These are phyloP conservation scores for Neonectria neomacrospora DNA, from an alignment of 2,329 filamentous ascomycete species.

Conservation along the genomic window DNA sequence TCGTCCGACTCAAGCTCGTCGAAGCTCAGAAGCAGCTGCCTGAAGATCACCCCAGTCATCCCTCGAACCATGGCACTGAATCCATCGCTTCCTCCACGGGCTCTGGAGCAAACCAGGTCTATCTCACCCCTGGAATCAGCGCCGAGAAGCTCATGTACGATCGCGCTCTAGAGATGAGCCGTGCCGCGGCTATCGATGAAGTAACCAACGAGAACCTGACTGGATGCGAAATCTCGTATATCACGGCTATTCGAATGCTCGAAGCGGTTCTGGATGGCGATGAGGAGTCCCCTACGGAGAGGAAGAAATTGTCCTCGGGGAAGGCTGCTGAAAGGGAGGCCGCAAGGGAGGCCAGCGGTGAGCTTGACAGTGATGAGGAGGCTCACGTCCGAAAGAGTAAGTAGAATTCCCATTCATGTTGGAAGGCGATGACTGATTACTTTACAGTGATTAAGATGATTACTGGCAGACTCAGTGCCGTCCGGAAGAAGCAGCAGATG, in stretches of 20 bases:
- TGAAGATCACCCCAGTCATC: constrained; percentile 85
- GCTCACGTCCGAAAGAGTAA: constrained; percentile 78
- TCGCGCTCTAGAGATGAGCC: constrained; percentile 95
- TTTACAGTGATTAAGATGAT: constrained; percentile 71
- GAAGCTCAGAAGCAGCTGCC: constrained; percentile 88
- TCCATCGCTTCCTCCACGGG: constrained; percentile 66
- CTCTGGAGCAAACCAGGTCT: constrained; percentile 80
- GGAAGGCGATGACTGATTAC: constrained; percentile 38
- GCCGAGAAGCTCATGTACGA: constrained; percentile 99
- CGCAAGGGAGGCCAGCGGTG: constrained; percentile 51
- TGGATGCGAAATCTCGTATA: constrained; percentile 92
- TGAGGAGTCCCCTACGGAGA: constrained; percentile 59
- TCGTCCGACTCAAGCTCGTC: constrained; percentile 87
- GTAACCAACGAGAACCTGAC: constrained; percentile 88
- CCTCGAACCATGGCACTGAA: constrained; percentile 76
- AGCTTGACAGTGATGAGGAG: constrained; percentile 75
- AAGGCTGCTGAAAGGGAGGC: constrained; percentile 56
- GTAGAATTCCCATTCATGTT: constrained; percentile 40
- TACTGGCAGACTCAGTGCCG: constrained; percentile 62
- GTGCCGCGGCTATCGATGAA: constrained; percentile 93
- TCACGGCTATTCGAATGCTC: constrained; percentile 92
- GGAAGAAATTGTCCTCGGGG: constrained; percentile 49
- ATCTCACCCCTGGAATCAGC: constrained; percentile 87
- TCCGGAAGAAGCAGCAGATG: constrained; percentile 70
- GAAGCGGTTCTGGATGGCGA: constrained; percentile 93